Base-by-base conservation (phyloP, 306 rosid genomes). In the Betula pendula region DNA sequence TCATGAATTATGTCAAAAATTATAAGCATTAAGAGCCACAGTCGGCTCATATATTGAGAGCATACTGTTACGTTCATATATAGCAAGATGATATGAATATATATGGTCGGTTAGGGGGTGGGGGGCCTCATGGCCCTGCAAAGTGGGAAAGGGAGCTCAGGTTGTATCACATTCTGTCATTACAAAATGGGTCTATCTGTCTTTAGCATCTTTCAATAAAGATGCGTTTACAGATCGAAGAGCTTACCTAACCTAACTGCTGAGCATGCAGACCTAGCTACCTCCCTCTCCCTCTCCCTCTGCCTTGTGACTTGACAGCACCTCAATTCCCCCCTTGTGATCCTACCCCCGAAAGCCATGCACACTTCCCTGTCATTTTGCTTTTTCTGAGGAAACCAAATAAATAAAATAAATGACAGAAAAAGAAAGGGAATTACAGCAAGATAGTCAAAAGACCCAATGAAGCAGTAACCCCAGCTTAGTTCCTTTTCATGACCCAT, bases 131-230 rank as follows among this genome's bases (percentile, higher is more conserved):
- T 53, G 79, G 79, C 63, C 71, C 77, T 80, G 88, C 84, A 84
- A 87, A 83, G 84, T 72, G 78, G 66, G 77, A 75, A 75, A 80
- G 81, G 72, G 74, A 20, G 75, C 72, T 77, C 27, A 75, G 69
- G 40, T 82, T 75, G 75, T 70, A 84, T 77, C 48, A 79, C 53
- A 73, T 76, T 80, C 75, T 79, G 86, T 77, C 79, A 87, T 82
- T 82, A 84, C 85, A 70, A 86, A 86, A 80, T 82, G 86, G 87
- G 40, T 6, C 8, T 5, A 29, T 29, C 33, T 82, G 77, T 82
- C 81, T 84, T 78, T 89, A 86, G 74, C 92, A 79, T 80, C 89
- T 87, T 89, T 82, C 90, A 77, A 87, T 89, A 87, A 90, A 90
- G 89, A 87, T 56, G 60, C 67, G 76, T n/a, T 68, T 79, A 71